Percentiles rank a stretch among this genome's conserved stretches.
Evolutionary conservation across 1,284 basidiomycete genomes (phyloP).

Genomic region (Stereum hirsutum): DNA sequence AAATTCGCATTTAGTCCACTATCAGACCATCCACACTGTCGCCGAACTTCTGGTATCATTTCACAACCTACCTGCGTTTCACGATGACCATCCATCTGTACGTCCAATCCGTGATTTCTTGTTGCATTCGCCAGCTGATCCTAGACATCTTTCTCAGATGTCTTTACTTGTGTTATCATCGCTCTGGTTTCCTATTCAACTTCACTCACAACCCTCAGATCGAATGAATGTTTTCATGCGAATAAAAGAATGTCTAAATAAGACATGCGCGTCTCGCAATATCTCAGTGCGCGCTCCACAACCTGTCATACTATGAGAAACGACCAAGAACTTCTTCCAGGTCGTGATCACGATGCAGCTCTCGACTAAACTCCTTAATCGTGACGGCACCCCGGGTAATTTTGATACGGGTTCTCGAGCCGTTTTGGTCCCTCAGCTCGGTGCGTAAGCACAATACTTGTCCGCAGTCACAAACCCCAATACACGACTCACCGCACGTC

Average conservation of each 20-base stretch:
- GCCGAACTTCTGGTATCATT: constrained; percentile 51
- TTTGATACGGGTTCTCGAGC: constrained; percentile 55
- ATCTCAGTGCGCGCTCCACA: constrained; percentile 33
- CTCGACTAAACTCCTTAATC: constrained; percentile 52
- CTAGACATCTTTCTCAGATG: constrained; percentile 26
- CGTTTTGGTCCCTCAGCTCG: constrained; percentile 55
- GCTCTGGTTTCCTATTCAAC: constrained; percentile 58
- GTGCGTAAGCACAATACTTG: constrained; percentile 19
- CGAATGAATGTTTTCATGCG: no score
- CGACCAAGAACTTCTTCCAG: constrained; percentile 23
- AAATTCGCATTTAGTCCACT: constrained; percentile 1
- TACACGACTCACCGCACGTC: not conserved
- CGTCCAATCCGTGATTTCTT: constrained; percentile 8
- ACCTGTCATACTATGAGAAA: not conserved
- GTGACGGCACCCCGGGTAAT: constrained; percentile 50
- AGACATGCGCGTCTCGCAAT: constrained; percentile 35
- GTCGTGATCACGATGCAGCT: constrained; percentile 60
- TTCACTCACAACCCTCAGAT: constrained; percentile 24
- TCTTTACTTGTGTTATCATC: constrained; percentile 56
- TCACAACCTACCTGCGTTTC: constrained; percentile 37
- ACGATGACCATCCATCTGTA: constrained; percentile 40
- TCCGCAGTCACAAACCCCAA: not conserved
- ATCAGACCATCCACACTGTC: constrained; percentile 28
- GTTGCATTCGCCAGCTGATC: constrained; percentile 3
- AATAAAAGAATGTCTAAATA: no score